Evolutionary conservation across 108 stramenopile genomes (phyloP), one percentile per base, ranked within the genome.

Genomic region (Skeletonema grethae): DNA sequence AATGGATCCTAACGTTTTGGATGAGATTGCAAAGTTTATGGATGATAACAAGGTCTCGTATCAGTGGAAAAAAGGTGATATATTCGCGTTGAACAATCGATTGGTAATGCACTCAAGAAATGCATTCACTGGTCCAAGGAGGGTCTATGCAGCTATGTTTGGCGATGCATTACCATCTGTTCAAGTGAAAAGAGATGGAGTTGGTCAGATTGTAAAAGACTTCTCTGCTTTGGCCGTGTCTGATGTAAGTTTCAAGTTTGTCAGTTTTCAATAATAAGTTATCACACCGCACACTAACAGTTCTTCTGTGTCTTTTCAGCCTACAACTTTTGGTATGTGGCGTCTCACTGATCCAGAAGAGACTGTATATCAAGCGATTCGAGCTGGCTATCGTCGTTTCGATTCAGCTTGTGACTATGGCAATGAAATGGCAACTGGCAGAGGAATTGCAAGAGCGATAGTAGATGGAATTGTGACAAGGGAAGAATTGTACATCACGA

Each of bases 381-480:
- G 70, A 29, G 71, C 74, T 39, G 95, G 95, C 57, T 94, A 91
- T 57, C 88, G 97, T 57, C 94, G 96, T 8, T 74, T 98, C 35
- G 97, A 98, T 74, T 93, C 90, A 65, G 97, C 97, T 38, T 95
- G 95, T 76, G 97, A 98, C 71, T 98, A 98, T 76, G 97, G 95
- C 0, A 98, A 97, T 76, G 97, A 98, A 77, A 70, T 68, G 34
- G 82, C 91, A 70, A 93, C 95, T 13, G 97, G 97, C 8, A 66
- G 85, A 72, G 97, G 93, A 18, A 98, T 97, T 45, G 63, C 72
- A 2, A 76, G 82, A 36, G 97, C 95, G 15, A 88, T 96, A 9
- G 25, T 69, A 15, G 90, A 90, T 20, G 93, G 94, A 0, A 34
- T 92, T 74, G 76, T 81, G n/a, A 72, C 57, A 8, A 85, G 97